Evolutionary conservation across 768 basidiomycete genomes (phyloP).

Genomic region (Agaricus sinodeliciosus): DNA sequence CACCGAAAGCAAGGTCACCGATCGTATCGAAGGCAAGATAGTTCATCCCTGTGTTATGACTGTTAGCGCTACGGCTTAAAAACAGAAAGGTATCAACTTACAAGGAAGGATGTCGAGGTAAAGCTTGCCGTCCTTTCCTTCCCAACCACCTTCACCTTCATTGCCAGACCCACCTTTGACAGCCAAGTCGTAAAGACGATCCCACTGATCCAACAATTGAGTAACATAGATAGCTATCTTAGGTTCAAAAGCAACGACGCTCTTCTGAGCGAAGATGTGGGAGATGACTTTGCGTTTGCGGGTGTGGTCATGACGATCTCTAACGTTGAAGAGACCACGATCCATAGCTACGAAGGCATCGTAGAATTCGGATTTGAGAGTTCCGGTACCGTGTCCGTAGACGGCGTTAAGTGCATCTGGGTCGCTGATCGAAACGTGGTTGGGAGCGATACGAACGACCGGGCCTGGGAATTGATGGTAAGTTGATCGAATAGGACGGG

Average conservation of each 20-base stretch:
- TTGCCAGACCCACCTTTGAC: constrained; percentile 46
- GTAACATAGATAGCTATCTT: constrained; percentile 57
- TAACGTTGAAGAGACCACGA: constrained; percentile 76
- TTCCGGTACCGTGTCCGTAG: constrained; percentile 81
- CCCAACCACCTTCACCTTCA: constrained; percentile 62
- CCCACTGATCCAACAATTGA: constrained; percentile 68
- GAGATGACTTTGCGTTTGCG: constrained; percentile 91
- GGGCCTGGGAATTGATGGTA: constrained; percentile 36
- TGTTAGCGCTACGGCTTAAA: constrained; percentile 9
- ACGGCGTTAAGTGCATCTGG: constrained; percentile 69
- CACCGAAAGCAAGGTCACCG: constrained; percentile 82
- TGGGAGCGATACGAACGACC: constrained; percentile 67
- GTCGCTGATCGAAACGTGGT: constrained; percentile 71
- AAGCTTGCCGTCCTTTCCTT: constrained; percentile 49
- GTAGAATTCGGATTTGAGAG: constrained; percentile 71
- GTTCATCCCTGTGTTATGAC: constrained; percentile 33
- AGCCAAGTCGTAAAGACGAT: constrained; percentile 54
- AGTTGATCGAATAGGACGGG: neutral
- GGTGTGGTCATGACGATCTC: constrained; percentile 71
- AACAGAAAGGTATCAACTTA: constrained; percentile 25
- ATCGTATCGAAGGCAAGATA: constrained; percentile 66
- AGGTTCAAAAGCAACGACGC: constrained; percentile 80
- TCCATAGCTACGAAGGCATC: constrained; percentile 72
- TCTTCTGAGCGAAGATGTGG: constrained; percentile 81
- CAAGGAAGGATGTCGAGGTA: constrained; percentile 75